Evolutionary conservation across 1,139 yeast genomes (phyloP).

Genomic region (Debaryomyces sp.): DNA sequence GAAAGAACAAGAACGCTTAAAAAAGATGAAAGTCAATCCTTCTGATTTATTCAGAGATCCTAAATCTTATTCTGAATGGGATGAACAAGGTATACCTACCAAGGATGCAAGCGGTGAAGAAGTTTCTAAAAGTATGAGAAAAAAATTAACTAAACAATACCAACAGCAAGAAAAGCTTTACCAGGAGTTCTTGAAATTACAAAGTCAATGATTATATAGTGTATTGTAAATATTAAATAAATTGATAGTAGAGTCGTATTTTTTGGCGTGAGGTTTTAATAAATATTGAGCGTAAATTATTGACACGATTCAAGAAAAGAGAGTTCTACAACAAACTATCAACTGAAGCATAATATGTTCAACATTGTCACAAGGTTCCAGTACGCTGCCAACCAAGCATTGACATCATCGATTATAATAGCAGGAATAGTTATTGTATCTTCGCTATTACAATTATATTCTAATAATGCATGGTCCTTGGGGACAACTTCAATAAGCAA

Average conservation of each 20-base stretch:
- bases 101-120: constrained; percentile 81
- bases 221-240: constrained; percentile 2
- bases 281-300: background rate
- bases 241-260: background rate
- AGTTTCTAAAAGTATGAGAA: constrained; percentile 81
- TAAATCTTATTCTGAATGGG: constrained; percentile 73
- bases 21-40: constrained; percentile 72
- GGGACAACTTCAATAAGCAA: constrained; percentile 45
- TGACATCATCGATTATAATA: constrained; percentile 53
- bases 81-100: constrained; percentile 80
- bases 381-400: constrained; percentile 55
- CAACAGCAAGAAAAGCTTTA: constrained; percentile 83
- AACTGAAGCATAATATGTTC: constrained; percentile 30
- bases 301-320: constrained; percentile 7
- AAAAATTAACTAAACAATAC: constrained; percentile 77
- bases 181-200: constrained; percentile 55
- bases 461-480: constrained; percentile 45
- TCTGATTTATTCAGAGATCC: constrained; percentile 66
- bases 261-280: background rate
- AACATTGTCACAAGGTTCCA: constrained; percentile 50
- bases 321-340: background rate
- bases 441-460: constrained; percentile 53
- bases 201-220: background rate
- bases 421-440: constrained; percentile 48
- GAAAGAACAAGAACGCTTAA: constrained; percentile 67